Base-by-base conservation (phyloP, 192 early-diverging fungal genomes). In the Kickxella alabastrina region DNA sequence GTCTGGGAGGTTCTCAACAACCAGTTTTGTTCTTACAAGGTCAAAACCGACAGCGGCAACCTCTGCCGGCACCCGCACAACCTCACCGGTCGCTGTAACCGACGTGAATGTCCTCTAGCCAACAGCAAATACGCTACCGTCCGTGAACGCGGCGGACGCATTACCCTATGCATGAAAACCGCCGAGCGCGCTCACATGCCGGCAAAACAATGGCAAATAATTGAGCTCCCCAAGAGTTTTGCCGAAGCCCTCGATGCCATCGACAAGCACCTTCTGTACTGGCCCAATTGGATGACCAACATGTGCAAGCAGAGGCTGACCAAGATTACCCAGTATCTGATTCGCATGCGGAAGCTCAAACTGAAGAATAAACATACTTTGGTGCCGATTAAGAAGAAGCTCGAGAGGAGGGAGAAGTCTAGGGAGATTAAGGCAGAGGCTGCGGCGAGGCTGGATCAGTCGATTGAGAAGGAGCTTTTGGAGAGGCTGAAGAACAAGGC, bases 1-100 rank as follows among this genome's bases (percentile, higher is more conserved):
- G 87, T 98, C 57, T 98, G 95, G 95, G 84, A 91, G 58, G 89
- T 92, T 41, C 92, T 98, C 44, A 93, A 91, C 66, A 85, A 91
- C 79, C 86, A 95, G 65, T 98, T 98, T 66, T 98, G 95, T 60
- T 94, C 93, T 13, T 98, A 86, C 83, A 98, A 97, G 88, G 86
- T 95, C 80, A 93, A 93, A 87, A 93, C 94, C 15, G 74, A 79
- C 47, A 84, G 84, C 32, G 87, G 87, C 46, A 92, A 85, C 68
- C 94, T 98, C 50, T 98, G 95, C 78, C 84, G 93, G 54, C 94
- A 96, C 67, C 87, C 90, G 53, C 91, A 92, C 78, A 98, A 97
- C 74, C 87, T 97, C 6, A 93, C 94, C 2, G 95, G 95, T 21
- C 86, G 94, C 29, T 98, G 95, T 81, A 93, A 86, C 78, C 82